Percentiles rank a stretch among this genome's conserved stretches.
phyloP scores from a whole-genome alignment of 768 basidiomycete species.

The Termitomyces sp. region DNA sequence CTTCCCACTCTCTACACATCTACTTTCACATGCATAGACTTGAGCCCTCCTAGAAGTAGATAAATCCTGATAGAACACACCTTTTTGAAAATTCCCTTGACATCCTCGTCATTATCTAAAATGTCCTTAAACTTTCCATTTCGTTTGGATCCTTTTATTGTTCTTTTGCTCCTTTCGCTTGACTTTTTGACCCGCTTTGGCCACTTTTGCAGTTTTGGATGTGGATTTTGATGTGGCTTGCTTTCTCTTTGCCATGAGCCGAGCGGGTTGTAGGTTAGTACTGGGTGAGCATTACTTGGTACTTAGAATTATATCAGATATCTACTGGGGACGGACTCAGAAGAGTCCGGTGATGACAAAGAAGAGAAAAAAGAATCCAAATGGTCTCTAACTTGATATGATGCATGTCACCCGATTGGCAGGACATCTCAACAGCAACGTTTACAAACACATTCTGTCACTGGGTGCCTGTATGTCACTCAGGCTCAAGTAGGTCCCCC shows the following conservation, averaged over 20 bases:
- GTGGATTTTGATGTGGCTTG: slow-evolving; percentile 29
- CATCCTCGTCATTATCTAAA: slow-evolving; percentile 68
- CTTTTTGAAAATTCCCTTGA: slow-evolving; percentile 80
- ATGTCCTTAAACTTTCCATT: slow-evolving; percentile 35
- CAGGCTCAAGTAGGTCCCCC: no score
- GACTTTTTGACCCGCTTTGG: slow-evolving; percentile 59
- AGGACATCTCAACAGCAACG: no score
- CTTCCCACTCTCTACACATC: slow-evolving; percentile 82
- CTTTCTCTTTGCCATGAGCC: slow-evolving; percentile 52
- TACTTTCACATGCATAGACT: slow-evolving; percentile 28
- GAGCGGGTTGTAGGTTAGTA: no score
- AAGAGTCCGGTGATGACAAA: no score
- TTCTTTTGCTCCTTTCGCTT: slow-evolving; percentile 43
- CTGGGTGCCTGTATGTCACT: no score
- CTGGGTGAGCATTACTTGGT: no score
- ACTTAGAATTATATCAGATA: no score
- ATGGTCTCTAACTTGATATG: no score
- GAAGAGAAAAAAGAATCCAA: no score
- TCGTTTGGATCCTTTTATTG: slow-evolving; percentile 19
- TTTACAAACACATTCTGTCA: no score
- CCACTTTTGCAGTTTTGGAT: slow-evolving; percentile 61
- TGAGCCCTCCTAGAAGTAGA: background rate
- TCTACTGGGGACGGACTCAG: no score
- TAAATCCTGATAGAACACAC: slow-evolving; percentile 28
- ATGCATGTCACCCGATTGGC: no score